Conservation (phyloP, 2,329 filamentous ascomycete species). For the Parascedosporium putredinis region DNA sequence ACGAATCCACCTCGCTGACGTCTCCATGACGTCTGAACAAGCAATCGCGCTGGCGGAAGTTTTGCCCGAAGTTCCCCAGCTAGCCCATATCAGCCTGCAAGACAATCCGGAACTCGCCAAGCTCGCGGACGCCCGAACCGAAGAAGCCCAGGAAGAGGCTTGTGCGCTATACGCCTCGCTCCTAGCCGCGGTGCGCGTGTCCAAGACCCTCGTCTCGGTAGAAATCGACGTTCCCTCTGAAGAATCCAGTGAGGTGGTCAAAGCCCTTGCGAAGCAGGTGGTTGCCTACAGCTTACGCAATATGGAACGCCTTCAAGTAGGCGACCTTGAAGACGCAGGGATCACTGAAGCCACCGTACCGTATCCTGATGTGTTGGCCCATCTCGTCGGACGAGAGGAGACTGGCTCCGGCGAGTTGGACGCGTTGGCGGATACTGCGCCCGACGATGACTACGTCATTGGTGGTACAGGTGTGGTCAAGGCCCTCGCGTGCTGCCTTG, state of each 20-base stretch:
- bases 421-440: slow-evolving; percentile 58
- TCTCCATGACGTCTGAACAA: slow-evolving; percentile 75
- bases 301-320: slow-evolving; percentile 67
- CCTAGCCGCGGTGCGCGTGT: slow-evolving; percentile 77
- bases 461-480: slow-evolving; percentile 93
- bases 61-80: slow-evolving; percentile 66
- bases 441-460: slow-evolving; percentile 91
- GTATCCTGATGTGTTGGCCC: slow-evolving; percentile 73
- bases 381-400: slow-evolving; percentile 66
- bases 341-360: slow-evolving; percentile 13
- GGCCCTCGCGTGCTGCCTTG: slow-evolving; percentile 79
- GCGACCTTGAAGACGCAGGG: slow-evolving; percentile 31
- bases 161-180: slow-evolving; percentile 88
- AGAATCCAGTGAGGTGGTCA: slow-evolving; percentile 81
- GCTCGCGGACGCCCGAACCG: slow-evolving; percentile 65
- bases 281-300: slow-evolving; percentile 90
- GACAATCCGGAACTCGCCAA: slow-evolving; percentile 66
- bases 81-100: slow-evolving; percentile 80
- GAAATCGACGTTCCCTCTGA: slow-evolving; percentile 81
- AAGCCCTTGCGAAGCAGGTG: slow-evolving; percentile 86
- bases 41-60: slow-evolving; percentile 86
- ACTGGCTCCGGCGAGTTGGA: slow-evolving; percentile 40
- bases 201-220: slow-evolving; percentile 72
- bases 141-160: slow-evolving; percentile 79
- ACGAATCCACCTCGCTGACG: slow-evolving; percentile 77